A percentile compares a stretch with the other conserved stretches of the same genome.
Conservation (phyloP, 768 basidiomycete species). For the Amanita inopinata region DNA sequence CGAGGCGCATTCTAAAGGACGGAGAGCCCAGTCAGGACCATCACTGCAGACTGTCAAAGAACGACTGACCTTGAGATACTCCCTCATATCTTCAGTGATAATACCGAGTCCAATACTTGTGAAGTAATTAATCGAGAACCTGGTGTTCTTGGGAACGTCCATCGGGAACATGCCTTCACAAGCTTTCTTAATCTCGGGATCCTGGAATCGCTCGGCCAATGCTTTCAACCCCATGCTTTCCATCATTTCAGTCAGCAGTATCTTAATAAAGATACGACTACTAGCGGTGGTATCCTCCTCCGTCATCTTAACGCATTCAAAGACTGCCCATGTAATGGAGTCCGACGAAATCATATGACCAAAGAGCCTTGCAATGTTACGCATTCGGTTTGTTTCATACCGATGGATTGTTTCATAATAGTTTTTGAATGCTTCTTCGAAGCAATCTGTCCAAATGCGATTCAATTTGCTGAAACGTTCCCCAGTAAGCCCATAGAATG, state of each 20-base stretch:
- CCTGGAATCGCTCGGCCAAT: slow-evolving; percentile 84
- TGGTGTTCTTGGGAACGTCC: slow-evolving; percentile 93
- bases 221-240: slow-evolving; percentile 86
- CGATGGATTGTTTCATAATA: slow-evolving; percentile 97
- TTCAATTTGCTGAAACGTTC: slow-evolving; percentile 97
- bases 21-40: not conserved
- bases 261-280: slow-evolving; percentile 95
- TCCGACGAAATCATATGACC: slow-evolving; percentile 86
- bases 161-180: slow-evolving; percentile 88
- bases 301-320: slow-evolving; percentile 84
- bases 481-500: slow-evolving; percentile 93
- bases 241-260: slow-evolving; percentile 91
- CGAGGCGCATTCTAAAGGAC: slow-evolving; percentile 75
- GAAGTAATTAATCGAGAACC: slow-evolving; percentile 97
- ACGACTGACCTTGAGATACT: slow-evolving; percentile 77
- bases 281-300: slow-evolving; percentile 97
- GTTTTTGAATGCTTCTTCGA: slow-evolving; percentile 77
- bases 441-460: slow-evolving; percentile 84
- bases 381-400: slow-evolving; percentile 95
- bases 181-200: slow-evolving; percentile 65
- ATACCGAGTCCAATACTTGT: slow-evolving; percentile 88
- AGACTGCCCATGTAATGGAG: slow-evolving; percentile 79
- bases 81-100: slow-evolving; percentile 94
- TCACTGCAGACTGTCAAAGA: not conserved
- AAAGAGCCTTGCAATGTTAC: slow-evolving; percentile 96